phyloP scores from a whole-genome alignment of 805 yeast genomes.

The Pichia ethanolica region DNA sequence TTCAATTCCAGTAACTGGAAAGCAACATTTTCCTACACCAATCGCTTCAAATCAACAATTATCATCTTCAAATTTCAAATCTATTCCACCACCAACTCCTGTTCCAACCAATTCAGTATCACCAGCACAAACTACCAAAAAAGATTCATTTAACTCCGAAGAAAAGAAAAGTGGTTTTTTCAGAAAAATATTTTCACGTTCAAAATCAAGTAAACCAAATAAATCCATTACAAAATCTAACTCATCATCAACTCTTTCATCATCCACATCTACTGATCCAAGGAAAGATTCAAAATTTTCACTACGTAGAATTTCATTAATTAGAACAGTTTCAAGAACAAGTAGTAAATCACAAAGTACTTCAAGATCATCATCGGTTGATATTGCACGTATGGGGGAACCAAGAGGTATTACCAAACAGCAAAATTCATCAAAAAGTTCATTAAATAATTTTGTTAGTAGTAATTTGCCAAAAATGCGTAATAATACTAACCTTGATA shows the following conservation, averaged over 20 bases:
- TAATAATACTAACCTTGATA: background rate
- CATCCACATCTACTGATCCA: background rate
- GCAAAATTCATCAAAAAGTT: background rate
- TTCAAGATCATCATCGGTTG: conserved; percentile 4
- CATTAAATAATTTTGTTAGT: background rate
- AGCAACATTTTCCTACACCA: no score
- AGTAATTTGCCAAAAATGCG: no score
- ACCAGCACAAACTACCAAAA: no score
- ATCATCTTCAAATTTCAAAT: background rate
- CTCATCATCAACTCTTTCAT: background rate
- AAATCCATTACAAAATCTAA: no score
- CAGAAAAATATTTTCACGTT: conserved; percentile 3
- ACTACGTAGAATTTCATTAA: background rate
- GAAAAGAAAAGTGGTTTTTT: conserved; percentile 4
- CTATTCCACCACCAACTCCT: background rate
- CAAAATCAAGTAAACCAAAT: background rate
- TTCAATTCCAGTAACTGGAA: background rate
- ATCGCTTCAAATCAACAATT: background rate
- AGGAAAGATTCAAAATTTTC: background rate
- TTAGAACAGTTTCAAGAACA: background rate
- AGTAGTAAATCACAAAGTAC: background rate
- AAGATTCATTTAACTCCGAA: background rate
- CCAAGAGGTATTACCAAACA: background rate
- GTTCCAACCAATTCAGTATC: background rate
- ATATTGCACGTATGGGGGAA: background rate